Percentiles rank a stretch among this genome's conserved stretches.
These are phyloP conservation scores for Rhizoctonia solani DNA, from an alignment of 1,284 basidiomycete species.

Conservation along the genomic window DNA sequence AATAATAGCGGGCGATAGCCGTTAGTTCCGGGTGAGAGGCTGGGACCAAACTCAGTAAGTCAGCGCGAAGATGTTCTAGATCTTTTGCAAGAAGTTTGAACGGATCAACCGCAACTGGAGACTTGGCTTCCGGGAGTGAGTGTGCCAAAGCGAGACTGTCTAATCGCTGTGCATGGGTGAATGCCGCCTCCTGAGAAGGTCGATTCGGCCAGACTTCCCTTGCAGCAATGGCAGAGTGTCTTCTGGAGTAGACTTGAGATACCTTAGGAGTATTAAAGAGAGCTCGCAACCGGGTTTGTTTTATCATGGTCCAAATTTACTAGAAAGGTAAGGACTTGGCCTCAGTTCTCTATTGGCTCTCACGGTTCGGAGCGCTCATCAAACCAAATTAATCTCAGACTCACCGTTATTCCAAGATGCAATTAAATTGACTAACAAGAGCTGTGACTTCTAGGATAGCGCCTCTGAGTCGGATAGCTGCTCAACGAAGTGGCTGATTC, in stretches of 20 bases:
- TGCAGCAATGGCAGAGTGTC: slow-evolving; percentile 11
- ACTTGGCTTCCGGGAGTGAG: slow-evolving; percentile 42
- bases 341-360: neutral
- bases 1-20: slow-evolving; percentile 92
- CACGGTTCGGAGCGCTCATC: neutral
- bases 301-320: slow-evolving; percentile 18
- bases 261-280: neutral
- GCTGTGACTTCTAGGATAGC: too few species aligned
- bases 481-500: too few species aligned
- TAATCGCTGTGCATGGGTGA: slow-evolving; percentile 12
- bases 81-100: slow-evolving; percentile 72
- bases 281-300: slow-evolving; percentile 10
- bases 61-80: slow-evolving; percentile 73
- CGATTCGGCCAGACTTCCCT: neutral
- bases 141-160: neutral
- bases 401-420: neutral
- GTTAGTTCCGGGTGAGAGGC: slow-evolving; percentile 87
- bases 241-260: slow-evolving; percentile 1
- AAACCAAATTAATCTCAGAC: neutral
- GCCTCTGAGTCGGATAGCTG: too few species aligned
- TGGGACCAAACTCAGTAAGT: slow-evolving; percentile 80
- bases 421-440: neutral
- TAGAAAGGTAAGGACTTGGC: neutral
- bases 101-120: slow-evolving; percentile 54
- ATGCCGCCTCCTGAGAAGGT: neutral